A percentile compares a stretch with the other conserved stretches of the same genome.
These are phyloP conservation scores for Aureobasidium sp. DNA, from an alignment of 2,329 filamentous ascomycete genomes.

Conservation along the genomic window DNA sequence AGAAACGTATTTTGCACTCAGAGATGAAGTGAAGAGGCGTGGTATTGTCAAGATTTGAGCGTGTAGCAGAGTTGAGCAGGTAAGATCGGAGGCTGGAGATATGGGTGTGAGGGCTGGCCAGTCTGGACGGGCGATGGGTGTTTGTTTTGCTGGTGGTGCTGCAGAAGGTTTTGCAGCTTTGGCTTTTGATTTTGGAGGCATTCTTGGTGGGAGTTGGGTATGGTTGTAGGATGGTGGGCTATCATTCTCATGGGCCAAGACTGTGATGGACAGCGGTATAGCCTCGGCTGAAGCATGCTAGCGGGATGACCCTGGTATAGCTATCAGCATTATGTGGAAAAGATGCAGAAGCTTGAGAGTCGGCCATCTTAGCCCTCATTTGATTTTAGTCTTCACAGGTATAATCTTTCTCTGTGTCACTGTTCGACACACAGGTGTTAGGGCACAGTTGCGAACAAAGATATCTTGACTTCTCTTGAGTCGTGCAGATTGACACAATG, in stretches of 20 bases:
- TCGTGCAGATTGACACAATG: too few relatives aligned
- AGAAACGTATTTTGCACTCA: slow-evolving; percentile 68
- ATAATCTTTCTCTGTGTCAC: too few relatives aligned
- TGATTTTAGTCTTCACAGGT: not conserved
- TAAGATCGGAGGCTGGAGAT: slow-evolving; percentile 57
- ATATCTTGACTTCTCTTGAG: too few relatives aligned
- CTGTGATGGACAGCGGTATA: not conserved
- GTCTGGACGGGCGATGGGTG: slow-evolving; percentile 33
- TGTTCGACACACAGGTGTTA: too few relatives aligned
- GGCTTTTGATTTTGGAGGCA: slow-evolving; percentile 19
- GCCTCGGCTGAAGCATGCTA: not conserved
- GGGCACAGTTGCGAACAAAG: too few relatives aligned
- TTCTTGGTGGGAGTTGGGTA: not conserved
- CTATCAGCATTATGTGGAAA: not conserved
- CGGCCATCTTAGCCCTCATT: too few relatives aligned
- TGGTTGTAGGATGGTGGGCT: not conserved
- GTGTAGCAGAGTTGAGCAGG: slow-evolving; percentile 48
- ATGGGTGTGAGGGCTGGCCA: slow-evolving; percentile 68
- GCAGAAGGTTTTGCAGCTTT: not conserved
- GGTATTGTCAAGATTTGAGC: slow-evolving; percentile 66
- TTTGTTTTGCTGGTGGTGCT: slow-evolving; percentile 11
- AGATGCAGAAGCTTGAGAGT: not conserved
- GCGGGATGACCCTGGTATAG: not conserved
- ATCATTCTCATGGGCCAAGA: too few relatives aligned
- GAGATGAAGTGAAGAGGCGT: slow-evolving; percentile 63